phyloP scores from a whole-genome alignment of 2,329 filamentous ascomycete species.

The Cladophialophora yegresii region DNA sequence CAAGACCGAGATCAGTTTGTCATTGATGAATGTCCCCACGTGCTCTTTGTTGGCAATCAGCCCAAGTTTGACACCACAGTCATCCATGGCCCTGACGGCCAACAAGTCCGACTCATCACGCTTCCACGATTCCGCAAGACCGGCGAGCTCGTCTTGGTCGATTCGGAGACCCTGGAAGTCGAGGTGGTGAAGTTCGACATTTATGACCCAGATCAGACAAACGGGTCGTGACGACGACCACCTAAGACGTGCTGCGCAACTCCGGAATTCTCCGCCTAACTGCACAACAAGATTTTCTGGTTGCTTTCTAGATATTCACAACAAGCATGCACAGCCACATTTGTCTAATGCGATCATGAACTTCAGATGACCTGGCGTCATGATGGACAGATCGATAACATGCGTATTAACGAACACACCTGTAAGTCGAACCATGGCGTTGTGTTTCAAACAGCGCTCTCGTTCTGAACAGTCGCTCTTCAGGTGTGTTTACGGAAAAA shows the following conservation, averaged over 20 bases:
- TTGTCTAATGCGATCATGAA: not conserved
- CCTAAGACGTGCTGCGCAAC: not conserved
- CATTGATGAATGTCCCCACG: conserved; percentile 78
- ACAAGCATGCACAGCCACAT: not conserved
- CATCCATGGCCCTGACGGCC: conserved; percentile 64
- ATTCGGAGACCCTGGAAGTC: conserved; percentile 80
- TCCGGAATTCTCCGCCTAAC: conserved; percentile 9
- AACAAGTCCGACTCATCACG: conserved; percentile 74
- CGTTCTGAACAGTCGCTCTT: conserved; percentile 1
- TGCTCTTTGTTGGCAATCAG: conserved; percentile 89
- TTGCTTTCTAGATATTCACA: not conserved
- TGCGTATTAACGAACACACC: conserved; percentile 42
- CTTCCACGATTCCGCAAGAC: conserved; percentile 80
- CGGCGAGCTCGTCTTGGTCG: conserved; percentile 77
- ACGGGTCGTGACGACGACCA: conserved; percentile 14
- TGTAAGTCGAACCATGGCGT: conserved; percentile 33
- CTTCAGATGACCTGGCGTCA: not conserved
- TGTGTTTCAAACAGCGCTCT: not conserved
- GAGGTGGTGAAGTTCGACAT: conserved; percentile 65
- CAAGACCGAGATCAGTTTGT: conserved; percentile 92
- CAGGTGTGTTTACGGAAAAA: conserved; percentile 67
- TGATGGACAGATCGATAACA: conserved; percentile 28
- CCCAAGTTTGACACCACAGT: conserved; percentile 72
- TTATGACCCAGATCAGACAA: conserved; percentile 36
- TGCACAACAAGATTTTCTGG: not conserved